Conservation (phyloP, 2,329 filamentous ascomycete species). For the Beauveria bassiana region DNA sequence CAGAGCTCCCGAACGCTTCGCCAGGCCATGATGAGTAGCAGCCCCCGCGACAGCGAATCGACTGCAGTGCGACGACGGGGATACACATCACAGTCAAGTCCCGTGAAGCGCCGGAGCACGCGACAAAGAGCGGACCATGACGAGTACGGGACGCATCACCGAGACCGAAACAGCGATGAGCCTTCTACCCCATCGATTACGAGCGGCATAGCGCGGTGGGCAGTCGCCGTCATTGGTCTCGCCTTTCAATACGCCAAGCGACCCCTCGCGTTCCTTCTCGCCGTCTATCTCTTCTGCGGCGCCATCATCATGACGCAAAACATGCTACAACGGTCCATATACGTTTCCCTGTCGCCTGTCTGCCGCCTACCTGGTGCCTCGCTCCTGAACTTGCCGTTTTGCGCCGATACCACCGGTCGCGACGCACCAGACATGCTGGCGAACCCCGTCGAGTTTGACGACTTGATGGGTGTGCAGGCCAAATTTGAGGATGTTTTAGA, state of each 20-base stretch:
- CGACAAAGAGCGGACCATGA: conserved; percentile 15
- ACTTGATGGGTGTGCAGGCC: conserved; percentile 66
- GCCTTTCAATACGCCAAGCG: conserved; percentile 57
- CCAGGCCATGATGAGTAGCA: conserved; percentile 17
- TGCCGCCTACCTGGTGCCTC: conserved; percentile 62
- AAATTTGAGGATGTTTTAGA: conserved; percentile 70
- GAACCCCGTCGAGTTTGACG: conserved; percentile 57
- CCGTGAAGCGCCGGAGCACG: conserved; percentile 18
- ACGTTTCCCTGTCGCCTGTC: conserved; percentile 56
- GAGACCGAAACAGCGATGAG: conserved; percentile 10
- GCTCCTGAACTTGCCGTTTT: conserved; percentile 57
- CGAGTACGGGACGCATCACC: conserved; percentile 12
- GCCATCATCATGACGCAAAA: conserved; percentile 52
- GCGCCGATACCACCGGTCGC: conserved; percentile 25
- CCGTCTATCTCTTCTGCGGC: conserved; percentile 53
- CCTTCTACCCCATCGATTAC: conserved; percentile 30
- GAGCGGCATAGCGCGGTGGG: conserved; percentile 38
- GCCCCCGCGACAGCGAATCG: conserved; percentile 16
- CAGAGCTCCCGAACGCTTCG: conserved; percentile 28
- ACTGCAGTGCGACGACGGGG: conserved; percentile 22
- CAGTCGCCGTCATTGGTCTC: conserved; percentile 47
- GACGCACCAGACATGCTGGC: conserved; percentile 18
- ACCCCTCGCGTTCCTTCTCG: conserved; percentile 53
- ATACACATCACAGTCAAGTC: conserved; percentile 16
- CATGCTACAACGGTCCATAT: conserved; percentile 53